Evolutionary conservation across 78 protist genomes (phyloP).

Genomic region (Monosiga brevicollis): DNA sequence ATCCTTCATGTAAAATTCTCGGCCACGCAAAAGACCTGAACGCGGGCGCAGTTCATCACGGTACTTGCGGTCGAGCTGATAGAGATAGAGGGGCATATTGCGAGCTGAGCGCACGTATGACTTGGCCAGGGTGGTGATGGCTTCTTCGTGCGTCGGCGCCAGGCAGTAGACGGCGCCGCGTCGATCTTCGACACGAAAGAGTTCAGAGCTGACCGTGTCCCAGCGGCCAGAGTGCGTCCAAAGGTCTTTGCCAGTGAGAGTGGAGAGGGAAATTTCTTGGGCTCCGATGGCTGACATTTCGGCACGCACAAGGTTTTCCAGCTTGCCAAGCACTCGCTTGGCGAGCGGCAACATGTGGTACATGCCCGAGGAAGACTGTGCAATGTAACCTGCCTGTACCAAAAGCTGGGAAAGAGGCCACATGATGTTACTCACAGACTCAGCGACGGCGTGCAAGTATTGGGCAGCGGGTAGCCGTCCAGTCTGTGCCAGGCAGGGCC

Average conservation of each 20-base stretch:
- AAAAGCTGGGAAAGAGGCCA: too few species aligned
- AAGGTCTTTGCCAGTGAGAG: not conserved
- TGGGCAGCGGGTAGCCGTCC: too few species aligned
- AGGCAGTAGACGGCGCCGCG: constrained; percentile 38
- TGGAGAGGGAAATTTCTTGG: not conserved
- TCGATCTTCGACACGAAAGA: constrained; percentile 32
- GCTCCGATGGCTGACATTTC: not conserved
- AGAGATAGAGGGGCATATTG: constrained; percentile 39
- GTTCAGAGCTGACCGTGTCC: not conserved
- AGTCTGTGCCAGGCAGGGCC: too few species aligned
- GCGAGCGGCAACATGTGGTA: not conserved
- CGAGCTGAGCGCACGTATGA: constrained; percentile 5
- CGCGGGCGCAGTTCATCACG: constrained; percentile 73
- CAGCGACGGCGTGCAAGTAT: too few species aligned
- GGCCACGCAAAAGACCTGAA: constrained; percentile 53
- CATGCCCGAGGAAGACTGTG: not conserved
- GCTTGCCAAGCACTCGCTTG: not conserved
- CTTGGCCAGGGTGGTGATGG: constrained; percentile 34
- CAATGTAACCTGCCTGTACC: not conserved
- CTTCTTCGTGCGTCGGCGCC: constrained; percentile 71
- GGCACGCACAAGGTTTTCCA: not conserved
- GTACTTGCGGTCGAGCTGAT: constrained; percentile 55
- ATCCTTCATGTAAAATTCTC: constrained; percentile 74
- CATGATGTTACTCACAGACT: too few species aligned
- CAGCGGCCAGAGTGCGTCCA: not conserved